A percentile compares a stretch with the other conserved stretches of the same genome.
Evolutionary conservation across 1,284 basidiomycete genomes (phyloP).

Genomic region (Malassezia restricta): DNA sequence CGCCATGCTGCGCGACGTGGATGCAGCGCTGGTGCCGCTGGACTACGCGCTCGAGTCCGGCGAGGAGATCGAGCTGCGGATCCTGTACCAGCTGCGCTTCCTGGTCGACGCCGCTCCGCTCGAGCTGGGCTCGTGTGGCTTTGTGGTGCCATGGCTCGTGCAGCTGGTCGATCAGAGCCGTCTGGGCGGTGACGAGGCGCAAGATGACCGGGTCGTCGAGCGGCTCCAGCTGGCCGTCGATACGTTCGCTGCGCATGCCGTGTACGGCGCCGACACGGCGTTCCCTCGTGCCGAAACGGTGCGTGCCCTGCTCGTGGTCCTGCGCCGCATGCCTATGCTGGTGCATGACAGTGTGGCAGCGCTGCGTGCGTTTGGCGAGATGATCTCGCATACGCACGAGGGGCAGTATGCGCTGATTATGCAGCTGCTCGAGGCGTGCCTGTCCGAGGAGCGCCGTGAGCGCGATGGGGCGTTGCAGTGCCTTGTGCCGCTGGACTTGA

Average conservation of each 20-base stretch:
- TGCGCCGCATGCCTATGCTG: slow-evolving; percentile 66
- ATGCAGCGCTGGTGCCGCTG: slow-evolving; percentile 27
- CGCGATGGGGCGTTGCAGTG: slow-evolving; percentile 83
- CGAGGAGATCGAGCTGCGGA: slow-evolving; percentile 62
- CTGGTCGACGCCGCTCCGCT: slow-evolving; percentile 71
- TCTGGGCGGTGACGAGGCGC: slow-evolving; percentile 51
- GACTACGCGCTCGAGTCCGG: slow-evolving; percentile 31
- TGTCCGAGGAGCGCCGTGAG: slow-evolving; percentile 79
- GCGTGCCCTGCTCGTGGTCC: slow-evolving; percentile 61
- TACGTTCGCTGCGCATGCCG: slow-evolving; percentile 72
- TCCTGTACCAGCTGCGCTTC: slow-evolving; percentile 73
- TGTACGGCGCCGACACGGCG: slow-evolving; percentile 57
- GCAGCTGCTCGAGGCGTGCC: slow-evolving; percentile 59
- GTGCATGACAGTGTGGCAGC: slow-evolving; percentile 75
- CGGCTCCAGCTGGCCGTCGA: slow-evolving; percentile 74
- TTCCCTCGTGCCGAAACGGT: slow-evolving; percentile 50
- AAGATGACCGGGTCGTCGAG: slow-evolving; percentile 66
- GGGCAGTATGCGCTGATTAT: slow-evolving; percentile 41
- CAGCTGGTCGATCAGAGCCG: slow-evolving; percentile 62
- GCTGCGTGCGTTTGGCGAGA: slow-evolving; percentile 69
- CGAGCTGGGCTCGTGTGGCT: slow-evolving; percentile 71
- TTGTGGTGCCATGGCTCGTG: slow-evolving; percentile 65
- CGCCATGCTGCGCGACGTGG: slow-evolving; percentile 28
- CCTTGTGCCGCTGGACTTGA: slow-evolving; percentile 83
- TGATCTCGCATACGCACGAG: slow-evolving; percentile 52